Percentiles rank a stretch among this genome's conserved stretches.
Conservation (phyloP, 2,329 filamentous ascomycete species). For the Hypoxylon sp. region DNA sequence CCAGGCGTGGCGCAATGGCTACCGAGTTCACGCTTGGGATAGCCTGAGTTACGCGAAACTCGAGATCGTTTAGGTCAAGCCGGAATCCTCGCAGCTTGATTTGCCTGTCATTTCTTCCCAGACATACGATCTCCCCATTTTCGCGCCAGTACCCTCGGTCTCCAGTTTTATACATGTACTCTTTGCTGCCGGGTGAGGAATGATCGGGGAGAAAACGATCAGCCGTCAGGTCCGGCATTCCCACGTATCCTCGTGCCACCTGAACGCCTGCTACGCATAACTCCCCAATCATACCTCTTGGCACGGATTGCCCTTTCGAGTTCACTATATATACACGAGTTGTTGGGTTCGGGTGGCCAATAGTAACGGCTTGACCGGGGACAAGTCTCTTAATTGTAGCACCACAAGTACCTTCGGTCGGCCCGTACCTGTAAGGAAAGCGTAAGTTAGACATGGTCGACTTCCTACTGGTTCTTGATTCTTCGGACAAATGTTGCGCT, state of each 20-base stretch:
- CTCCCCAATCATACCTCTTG: neutral
- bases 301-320: neutral
- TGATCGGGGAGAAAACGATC: neutral
- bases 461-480: no score
- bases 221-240: neutral
- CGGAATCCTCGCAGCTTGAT: conserved; percentile 53
- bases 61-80: conserved; percentile 58
- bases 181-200: neutral
- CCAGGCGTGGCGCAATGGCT: neutral
- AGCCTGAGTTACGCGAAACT: conserved; percentile 49
- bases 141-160: neutral
- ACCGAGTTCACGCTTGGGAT: neutral
- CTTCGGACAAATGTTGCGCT: no score
- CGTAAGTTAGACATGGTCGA: no score
- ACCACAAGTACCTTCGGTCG: conserved; percentile 1
- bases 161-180: neutral
- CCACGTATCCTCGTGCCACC: neutral
- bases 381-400: neutral
- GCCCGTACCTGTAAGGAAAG: neutral
- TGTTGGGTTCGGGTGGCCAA: neutral
- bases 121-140: conserved; percentile 52
- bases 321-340: neutral
- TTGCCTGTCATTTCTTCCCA: conserved; percentile 59
- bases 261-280: neutral
- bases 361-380: neutral